Base-by-base conservation (phyloP, 768 basidiomycete genomes). In the Leccinum truebloodii region DNA sequence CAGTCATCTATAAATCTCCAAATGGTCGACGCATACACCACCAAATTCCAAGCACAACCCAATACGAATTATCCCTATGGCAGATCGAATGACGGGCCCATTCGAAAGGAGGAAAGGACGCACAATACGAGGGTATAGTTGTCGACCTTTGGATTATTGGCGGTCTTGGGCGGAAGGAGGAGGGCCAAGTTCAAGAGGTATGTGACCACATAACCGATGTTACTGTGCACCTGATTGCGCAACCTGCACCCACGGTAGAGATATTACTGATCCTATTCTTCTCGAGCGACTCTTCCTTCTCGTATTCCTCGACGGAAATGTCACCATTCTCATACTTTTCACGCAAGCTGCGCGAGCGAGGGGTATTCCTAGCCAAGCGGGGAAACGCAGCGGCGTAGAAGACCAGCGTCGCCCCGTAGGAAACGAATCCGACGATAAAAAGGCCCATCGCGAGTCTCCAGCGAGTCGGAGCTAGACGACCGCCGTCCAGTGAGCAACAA, bases 221-320 rank as follows among this genome's bases (percentile, higher is more conserved):
- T 90, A 66, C 87, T 88, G 68, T 91, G 89, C 55, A 80, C 84
- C 90, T 91, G 55, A 55, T 26, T 39, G 39, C 16, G 24, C 52
- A 37, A 30, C n/a, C 9, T 9, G 18, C 4, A 64, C 81, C 52
- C 52, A 91, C 91, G 48, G 88, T 92, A 68, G 87, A 89, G 63
- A 92, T 89, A 66, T 92, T 93, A 68, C 91, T 90, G 59, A 94
- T 89, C 62, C 86, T 77, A 62, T 92, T 94, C 81, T 92, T 92
- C 76, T 93, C 89, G 49, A 93, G 66, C 34, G 87, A 89, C 66
- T 92, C 90, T 67, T 90, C 90, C 18, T 63, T 68, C 66, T 92
- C 91, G 63, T 88, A 92, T 62, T 82, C 86, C 57, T 87, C 87
- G 14, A 75, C 73, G 0, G 77, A 66, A 12, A 87, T 84, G 60